Evolutionary conservation across 306 rosid genomes (phyloP).

Genomic region (Cajanus cajan): DNA sequence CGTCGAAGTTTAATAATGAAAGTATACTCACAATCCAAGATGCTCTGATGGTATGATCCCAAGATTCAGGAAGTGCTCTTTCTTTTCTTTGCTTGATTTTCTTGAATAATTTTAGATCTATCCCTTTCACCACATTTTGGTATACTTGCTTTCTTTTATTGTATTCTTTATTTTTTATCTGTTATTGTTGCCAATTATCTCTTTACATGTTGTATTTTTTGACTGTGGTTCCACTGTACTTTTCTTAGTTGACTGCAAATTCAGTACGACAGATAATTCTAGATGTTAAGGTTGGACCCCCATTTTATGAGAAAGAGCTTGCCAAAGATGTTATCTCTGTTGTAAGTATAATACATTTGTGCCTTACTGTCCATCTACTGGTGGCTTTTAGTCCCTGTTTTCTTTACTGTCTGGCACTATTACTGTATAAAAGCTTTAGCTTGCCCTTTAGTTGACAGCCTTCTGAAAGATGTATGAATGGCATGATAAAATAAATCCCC

Average conservation of each 20-base stretch:
- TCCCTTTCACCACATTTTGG: neutral
- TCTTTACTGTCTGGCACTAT: neutral
- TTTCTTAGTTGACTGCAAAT: slow-evolving; percentile 57
- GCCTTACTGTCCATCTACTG: slow-evolving; percentile 7
- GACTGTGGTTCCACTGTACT: slow-evolving; percentile 18
- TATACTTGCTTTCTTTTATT: neutral
- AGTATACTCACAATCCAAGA: slow-evolving; percentile 70
- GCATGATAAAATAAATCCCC: neutral
- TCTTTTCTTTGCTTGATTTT: neutral
- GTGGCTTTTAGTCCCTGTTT: neutral
- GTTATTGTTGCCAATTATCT: slow-evolving; percentile 3
- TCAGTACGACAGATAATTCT: slow-evolving; percentile 72
- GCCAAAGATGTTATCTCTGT: slow-evolving; percentile 69
- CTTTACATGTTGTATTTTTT: neutral
- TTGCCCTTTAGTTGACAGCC: neutral
- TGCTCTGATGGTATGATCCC: slow-evolving; percentile 60
- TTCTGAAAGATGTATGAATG: neutral
- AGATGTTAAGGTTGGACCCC: slow-evolving; percentile 90
- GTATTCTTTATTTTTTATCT: neutral
- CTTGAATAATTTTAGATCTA: neutral
- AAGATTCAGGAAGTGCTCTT: slow-evolving; percentile 3
- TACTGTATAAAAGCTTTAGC: slow-evolving; percentile 1
- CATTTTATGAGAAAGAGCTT: slow-evolving; percentile 76
- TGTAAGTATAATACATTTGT: slow-evolving; percentile 55
- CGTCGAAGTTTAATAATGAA: slow-evolving; percentile 46